These are phyloP conservation scores for Selaginella moellendorffii DNA, from an alignment of 75 land plant genomes.

Conservation along the genomic window DNA sequence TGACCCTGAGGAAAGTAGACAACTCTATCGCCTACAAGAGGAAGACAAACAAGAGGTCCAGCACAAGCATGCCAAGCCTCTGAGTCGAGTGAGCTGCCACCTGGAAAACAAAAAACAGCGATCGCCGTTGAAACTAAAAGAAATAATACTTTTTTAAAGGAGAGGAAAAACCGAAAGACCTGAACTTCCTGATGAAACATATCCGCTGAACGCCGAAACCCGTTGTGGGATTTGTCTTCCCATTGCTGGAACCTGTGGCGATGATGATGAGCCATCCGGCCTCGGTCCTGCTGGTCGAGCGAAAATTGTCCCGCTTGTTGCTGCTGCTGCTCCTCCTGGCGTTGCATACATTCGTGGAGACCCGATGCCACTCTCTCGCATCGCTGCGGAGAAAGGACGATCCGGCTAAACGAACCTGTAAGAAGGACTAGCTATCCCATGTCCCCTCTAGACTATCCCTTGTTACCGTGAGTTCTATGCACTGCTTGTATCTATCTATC, in stretches of 20 bases:
- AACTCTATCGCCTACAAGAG: neutral
- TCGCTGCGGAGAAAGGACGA: neutral
- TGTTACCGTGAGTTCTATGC: neutral
- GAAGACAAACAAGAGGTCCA: slow-evolving; percentile 6
- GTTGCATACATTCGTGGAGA: neutral
- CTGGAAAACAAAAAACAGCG: neutral
- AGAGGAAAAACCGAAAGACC: neutral
- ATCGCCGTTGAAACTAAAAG: neutral
- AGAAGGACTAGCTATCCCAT: too few species aligned
- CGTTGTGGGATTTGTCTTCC: neutral
- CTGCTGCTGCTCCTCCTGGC: too few species aligned
- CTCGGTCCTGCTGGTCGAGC: neutral
- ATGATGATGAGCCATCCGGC: neutral
- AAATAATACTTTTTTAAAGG: neutral
- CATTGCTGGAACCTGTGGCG: neutral
- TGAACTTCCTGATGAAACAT: neutral
- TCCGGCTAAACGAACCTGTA: neutral
- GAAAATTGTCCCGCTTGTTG: too few species aligned
- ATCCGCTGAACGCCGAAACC: neutral
- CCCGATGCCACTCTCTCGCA: neutral
- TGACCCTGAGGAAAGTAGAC: slow-evolving; percentile 2
- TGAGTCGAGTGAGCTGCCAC: neutral
- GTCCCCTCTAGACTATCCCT: neutral
- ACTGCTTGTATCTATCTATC: too few species aligned
- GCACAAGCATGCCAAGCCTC: slow-evolving; percentile 10